Base-by-base conservation (phyloP, 495 filamentous ascomycete species). In the Hypoxylon crocopeplum region DNA sequence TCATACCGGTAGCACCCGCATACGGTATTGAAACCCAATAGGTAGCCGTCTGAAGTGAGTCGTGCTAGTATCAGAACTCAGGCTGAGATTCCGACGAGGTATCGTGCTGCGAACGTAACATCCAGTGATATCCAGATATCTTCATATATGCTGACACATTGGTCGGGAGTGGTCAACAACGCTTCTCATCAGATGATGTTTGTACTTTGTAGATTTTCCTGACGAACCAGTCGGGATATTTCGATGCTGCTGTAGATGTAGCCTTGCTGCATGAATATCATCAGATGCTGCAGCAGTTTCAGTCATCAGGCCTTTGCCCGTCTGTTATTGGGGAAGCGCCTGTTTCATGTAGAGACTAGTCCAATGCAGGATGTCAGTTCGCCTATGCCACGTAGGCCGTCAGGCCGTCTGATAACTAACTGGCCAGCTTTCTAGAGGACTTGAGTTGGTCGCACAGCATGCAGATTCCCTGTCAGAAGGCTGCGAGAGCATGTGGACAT, bases 271-370 rank as follows among this genome's bases (percentile, higher is more conserved):
- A 52, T 56, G 45, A 27, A 42, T 53, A 52, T 68, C 60, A 49
- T 64, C 56, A 64, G 51, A 57, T 64, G 40, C 27, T 56, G 56
- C 40, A 29, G 56, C 32, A 56, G 64, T 64, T 61, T 64, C 56
- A 68, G 41, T 51, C 48, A 54, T 49, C 50, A 56, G 37, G 47
- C 19, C 24, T 34, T 16, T 44, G 37, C 24, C 24, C 34, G 24
- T 36, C 16, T 56, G 21, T 22, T 50, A 64, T 59, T 64, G 60
- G 64, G 37, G 46, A 47, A 68, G 59, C 55, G 47, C 38, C 48
- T 68, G 64, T 68, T 68, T 68, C 64, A 68, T 46, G 51, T 64
- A 60, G 55, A 61, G 24, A 46, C 56, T 64, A 57, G 48, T 37
- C 22, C 36, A 42, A 57, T 60, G 49, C 64, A 52, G 25, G 37